These are phyloP conservation scores for Kewa caespitosa DNA, from an alignment of 179 eudicot genomes.

Conservation along the genomic window DNA sequence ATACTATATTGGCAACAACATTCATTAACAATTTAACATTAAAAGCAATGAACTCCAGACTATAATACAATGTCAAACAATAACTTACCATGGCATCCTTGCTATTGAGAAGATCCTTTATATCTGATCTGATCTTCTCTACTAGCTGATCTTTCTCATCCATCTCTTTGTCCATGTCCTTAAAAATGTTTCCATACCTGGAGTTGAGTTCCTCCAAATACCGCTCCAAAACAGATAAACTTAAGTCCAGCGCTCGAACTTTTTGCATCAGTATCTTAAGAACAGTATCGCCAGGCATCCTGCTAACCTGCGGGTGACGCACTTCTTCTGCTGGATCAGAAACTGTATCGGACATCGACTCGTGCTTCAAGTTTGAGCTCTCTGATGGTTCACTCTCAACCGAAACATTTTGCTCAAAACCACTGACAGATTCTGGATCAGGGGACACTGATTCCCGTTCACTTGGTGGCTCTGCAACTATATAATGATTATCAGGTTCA, in stretches of 20 bases:
- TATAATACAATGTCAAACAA: slow-evolving; percentile 14
- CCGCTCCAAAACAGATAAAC: slow-evolving; percentile 45
- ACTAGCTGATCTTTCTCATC: slow-evolving; percentile 38
- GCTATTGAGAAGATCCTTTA: slow-evolving; percentile 34
- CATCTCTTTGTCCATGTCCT: slow-evolving; percentile 43
- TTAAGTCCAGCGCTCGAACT: slow-evolving; percentile 41
- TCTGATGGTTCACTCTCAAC: slow-evolving; percentile 24
- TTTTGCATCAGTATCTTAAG: slow-evolving; percentile 57
- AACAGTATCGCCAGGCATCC: slow-evolving; percentile 57
- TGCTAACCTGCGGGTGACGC: slow-evolving; percentile 42
- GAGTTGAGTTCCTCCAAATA: slow-evolving; percentile 48
- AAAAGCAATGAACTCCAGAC: background rate
- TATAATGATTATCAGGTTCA: slow-evolving; percentile 32
- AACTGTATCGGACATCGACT: slow-evolving; percentile 1
- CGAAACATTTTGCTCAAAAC: slow-evolving; percentile 22
- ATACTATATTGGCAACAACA: background rate
- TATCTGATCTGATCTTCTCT: slow-evolving; percentile 39
- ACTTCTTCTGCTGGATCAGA: slow-evolving; percentile 41
- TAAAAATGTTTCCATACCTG: slow-evolving; percentile 41
- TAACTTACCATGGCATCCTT: slow-evolving; percentile 41
- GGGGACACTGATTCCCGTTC: slow-evolving; percentile 23
- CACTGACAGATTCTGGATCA: slow-evolving; percentile 16
- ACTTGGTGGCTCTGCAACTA: slow-evolving; percentile 9
- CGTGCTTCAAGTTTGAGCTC: slow-evolving; percentile 21
- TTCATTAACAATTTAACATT: background rate